Base-by-base conservation (phyloP, 2,329 filamentous ascomycete genomes). In the Aspergillus terreus region DNA sequence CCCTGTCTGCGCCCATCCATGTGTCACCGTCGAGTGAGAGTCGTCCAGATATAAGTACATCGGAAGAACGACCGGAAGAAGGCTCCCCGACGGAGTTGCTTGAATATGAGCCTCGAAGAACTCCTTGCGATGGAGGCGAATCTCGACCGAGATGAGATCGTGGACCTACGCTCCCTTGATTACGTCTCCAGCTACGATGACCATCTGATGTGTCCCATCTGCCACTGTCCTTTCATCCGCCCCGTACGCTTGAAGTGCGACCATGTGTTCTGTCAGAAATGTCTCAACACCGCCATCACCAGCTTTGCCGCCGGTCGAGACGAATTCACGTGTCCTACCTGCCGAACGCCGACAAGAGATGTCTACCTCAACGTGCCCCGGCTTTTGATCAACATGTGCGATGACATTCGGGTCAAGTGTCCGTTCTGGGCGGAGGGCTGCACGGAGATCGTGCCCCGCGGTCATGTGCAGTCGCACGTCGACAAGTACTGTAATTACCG, bases 201-300 rank as follows among this genome's bases (percentile, higher is more conserved):
- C 54, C 83, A 85, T 61, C 74, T 86, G 46, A 79, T 83, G 71
- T 86, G 83, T 62, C 77, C 82, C 14, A 85, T 86, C 57, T 86
- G 83, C 66, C 81, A 82, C 62, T 81, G 79, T 54, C 80, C 83
- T 6, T 84, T 85, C 60, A 76, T 84, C 49, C 71, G 77, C 47
- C 82, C 83, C 1, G 75, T 83, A 42, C 73, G 80, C 58, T 70
- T 83, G 44, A 74, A 79, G 57, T 86, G 83, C 67, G 81, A 85
- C 56, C 83, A 86, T 69, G 79, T 81, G 56, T 86, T 86, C 70
- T 86, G 83, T 68, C 71, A 76, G 49, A 75, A 78, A 21, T 86
- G 83, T 61, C 72, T 86, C 53, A 75, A 74, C 46, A 71, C 74
- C 42, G 75, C 75, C 12, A 77, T 78, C 62, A 71, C 64, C 35